Evolutionary conservation across 768 basidiomycete genomes (phyloP), one percentile per base, ranked within the genome.

Genomic region (Udeniomyces megalosporus): DNA sequence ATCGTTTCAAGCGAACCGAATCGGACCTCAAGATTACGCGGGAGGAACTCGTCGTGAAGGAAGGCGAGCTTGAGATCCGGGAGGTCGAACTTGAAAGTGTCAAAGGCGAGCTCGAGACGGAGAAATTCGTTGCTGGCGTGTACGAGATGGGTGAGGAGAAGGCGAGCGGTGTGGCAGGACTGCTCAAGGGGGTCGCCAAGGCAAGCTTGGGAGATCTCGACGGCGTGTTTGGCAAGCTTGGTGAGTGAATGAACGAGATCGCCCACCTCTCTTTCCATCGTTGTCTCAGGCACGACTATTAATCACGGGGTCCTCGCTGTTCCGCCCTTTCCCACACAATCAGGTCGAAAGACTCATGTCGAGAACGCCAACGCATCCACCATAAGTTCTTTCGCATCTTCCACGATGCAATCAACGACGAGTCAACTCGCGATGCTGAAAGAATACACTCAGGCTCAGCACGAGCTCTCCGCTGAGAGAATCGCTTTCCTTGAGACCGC

Each of bases 151-250:
- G 82, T 6, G 92, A 96, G 73, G 74, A 72, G 20, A 75, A 74
- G 53, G 71, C 95, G 49, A 81, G 93, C 67, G 74, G 73, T n/a
- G 82, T 92, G 4, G 91, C 92, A 0, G 74, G 71, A 26, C 80
- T 79, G 2, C 73, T 93, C 61, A 86, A 82, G 71, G 76, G 76
- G 48, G 79, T 82, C 22, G 81, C 81, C 0, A 73, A 77, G n/a
- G 81, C 88, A 66, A 83, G 82, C 63, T 74, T 87, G 20, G 76
- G 77, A 8, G 87, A 95, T 70, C 77, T 92, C 42, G 71, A 72
- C 1, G 80, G 81, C 0, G 74, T 92, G 26, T 88, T 89, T 66
- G 81, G 81, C 47, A 95, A 93, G 74, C 80, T 95, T 50, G 85
- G 90, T 90, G 69, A 69, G 81, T 68, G 91, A 62, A 90, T 86